Evolutionary conservation across 352 stramenopile species (phyloP), one percentile per base, ranked within the genome.

Genomic region (Phytophthora citricola): DNA sequence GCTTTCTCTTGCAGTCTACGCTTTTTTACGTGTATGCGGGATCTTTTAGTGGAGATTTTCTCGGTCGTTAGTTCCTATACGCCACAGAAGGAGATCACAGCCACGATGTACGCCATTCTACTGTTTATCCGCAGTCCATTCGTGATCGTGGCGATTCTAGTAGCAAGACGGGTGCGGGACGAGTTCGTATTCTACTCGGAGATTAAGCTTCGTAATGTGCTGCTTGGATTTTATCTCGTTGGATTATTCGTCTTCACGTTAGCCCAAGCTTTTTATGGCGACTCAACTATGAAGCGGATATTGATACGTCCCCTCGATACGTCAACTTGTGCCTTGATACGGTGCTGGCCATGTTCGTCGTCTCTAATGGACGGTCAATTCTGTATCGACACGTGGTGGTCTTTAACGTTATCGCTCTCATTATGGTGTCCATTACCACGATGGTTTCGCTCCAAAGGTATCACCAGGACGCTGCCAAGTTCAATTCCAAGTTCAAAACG

Each of bases 271-370:
- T 26, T 87, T 5, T 93, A 3, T 93, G 85, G 85, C 56, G 75
- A 20, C 49, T 89, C 9, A 89, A 89, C 57, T 92, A 76, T 38
- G 48, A 76, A 11, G 62, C 83, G 47, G 71, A 82, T 15, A 71
- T 91, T 24, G 83, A 91, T 50, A 86, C 82, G 1, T 91, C 83
- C 2, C 59, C 82, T 24, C 67, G 82, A 15, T 93, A 94, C 55
- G 78, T 91, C 27, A 88, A 95, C 31, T 53, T 95, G 58, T 95
- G 85, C 41, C 69, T 95, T 8, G 85, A 93, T 51, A 83, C 78
- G 0, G 87, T 95, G 45, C 61, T 95, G 6, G 75, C 82, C 7
- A 95, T 95, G 86, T 93, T 95, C 51, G 70, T 93, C 17, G 88
- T 92, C 3, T 95, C 88, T 2, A 94, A 93, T 27, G 88, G 88